Base-by-base conservation (phyloP, 257 asterid genomes). In the Oldenlandia corymbosa region DNA sequence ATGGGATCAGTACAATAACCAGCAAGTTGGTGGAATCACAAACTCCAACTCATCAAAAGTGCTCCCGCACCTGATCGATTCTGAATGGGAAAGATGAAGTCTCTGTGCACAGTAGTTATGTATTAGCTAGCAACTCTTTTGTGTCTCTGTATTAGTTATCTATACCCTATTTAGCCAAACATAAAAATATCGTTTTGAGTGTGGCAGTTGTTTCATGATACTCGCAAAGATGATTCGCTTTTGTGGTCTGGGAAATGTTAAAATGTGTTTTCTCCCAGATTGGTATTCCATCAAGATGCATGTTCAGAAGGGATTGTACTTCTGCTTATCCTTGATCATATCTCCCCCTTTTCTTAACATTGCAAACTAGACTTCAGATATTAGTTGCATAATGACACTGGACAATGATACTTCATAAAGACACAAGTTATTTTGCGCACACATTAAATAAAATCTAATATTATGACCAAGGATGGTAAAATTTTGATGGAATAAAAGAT, bases 11-110 rank as follows among this genome's bases (percentile, higher is more conserved):
- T 75, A 41, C 41, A 70, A 73, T 45, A 62, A 60, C 72, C 83
- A 58, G 76, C 75, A 64, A 66, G 75, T 73, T 1, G 59, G 74
- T n/a, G n/a, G n/a, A 18, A 47, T 70, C 56, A 11, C 55, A 43
- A 70, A 56, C 67, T 78, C 70, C 56, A 76, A 56, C 61, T 65
- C 83, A 21, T 50, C 81, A 28, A 49, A 47, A 62, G 65, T 61
- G 34, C 71, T 70, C 71, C 80, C 84, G 51, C 76, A 75, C 49
- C 73, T 75, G 48, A 66, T 54, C 72, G 79, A 80, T 64, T 69
- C 84, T 0, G 97, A 91, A 69, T 91, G 97, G 97, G 88, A 85
- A 54, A 76, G 85, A 85, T 90, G 78, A 84, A 59, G 28, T 17
- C 10, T n/a, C 51, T 37, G 50, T 48, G 27, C n/a, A 32, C 12